Conservation (phyloP, 495 filamentous ascomycete genomes). For the Penicillium lagena region DNA sequence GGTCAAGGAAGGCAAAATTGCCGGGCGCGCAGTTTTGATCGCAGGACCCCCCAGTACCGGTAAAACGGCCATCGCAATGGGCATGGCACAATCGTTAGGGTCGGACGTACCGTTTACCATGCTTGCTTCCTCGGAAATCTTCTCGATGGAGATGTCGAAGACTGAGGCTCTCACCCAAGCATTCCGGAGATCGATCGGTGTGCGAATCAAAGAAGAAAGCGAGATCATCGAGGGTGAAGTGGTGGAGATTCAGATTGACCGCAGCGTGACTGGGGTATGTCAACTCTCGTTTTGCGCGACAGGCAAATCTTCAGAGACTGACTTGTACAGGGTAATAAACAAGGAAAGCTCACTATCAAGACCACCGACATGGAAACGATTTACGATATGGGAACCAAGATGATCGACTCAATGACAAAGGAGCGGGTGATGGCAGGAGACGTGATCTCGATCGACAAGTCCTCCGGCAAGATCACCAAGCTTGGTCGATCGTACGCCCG, state of each 20-base stretch:
- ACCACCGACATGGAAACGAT: conserved; percentile 99
- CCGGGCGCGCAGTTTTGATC: conserved; percentile 89
- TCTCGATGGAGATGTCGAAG: conserved; percentile 98
- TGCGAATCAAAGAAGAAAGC: conserved; percentile 95
- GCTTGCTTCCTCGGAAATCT: conserved; percentile 92
- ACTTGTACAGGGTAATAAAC: conserved; percentile 66
- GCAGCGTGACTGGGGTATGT: conserved; percentile 83
- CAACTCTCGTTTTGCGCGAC: background rate
- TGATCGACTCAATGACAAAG: conserved; percentile 99
- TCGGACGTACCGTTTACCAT: conserved; percentile 94
- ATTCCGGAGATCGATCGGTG: conserved; percentile 94
- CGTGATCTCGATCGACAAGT: conserved; percentile 97
- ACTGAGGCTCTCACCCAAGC: conserved; percentile 97
- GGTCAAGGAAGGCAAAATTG: conserved; percentile 98
- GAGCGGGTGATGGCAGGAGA: conserved; percentile 98
- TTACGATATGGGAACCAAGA: conserved; percentile 98
- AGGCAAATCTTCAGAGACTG: conserved; percentile 7
- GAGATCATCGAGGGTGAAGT: conserved; percentile 99
- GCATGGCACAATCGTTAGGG: conserved; percentile 93
- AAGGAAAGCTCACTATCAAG: conserved; percentile 98
- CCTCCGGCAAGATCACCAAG: conserved; percentile 95
- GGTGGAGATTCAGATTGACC: conserved; percentile 97
- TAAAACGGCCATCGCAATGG: conserved; percentile 98
- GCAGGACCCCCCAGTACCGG: conserved; percentile 96
- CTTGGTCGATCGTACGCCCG: conserved; percentile 88